These are phyloP conservation scores for Aspergillus awamori DNA, from an alignment of 2,329 filamentous ascomycete genomes.

Conservation along the genomic window DNA sequence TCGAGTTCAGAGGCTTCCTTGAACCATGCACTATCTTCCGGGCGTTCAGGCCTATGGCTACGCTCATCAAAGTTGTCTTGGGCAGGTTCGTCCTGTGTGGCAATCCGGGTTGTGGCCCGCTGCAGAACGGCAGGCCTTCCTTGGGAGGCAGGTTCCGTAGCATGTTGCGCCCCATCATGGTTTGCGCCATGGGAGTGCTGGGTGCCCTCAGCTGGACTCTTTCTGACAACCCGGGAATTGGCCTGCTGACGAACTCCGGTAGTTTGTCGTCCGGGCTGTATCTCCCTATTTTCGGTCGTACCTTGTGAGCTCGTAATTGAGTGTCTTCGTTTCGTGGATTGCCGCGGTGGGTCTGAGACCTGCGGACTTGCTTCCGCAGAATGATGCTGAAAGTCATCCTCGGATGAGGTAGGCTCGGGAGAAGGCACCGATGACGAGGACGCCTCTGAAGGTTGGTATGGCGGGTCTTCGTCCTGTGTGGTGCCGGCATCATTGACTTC, in stretches of 20 bases:
- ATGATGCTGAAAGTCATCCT: not conserved
- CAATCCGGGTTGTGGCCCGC: no score
- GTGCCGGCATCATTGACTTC: constrained; percentile 3
- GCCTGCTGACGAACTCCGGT: not conserved
- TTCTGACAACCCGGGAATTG: not conserved
- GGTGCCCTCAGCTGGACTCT: not conserved
- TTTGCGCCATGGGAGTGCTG: not conserved
- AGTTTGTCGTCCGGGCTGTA: not conserved
- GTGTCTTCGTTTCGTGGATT: not conserved
- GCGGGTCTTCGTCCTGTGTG: not conserved
- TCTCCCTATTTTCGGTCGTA: not conserved
- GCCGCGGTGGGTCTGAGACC: not conserved
- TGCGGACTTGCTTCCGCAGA: not conserved
- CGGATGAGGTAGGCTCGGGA: not conserved
- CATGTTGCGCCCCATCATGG: not conserved
- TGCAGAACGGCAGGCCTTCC: not conserved
- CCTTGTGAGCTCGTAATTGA: not conserved
- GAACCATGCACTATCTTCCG: constrained; percentile 15
- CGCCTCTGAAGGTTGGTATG: not conserved
- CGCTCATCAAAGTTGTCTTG: not conserved
- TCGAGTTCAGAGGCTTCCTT: constrained; percentile 23
- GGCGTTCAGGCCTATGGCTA: not conserved
- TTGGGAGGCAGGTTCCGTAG: not conserved
- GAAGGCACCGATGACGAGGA: not conserved
- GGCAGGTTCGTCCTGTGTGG: not conserved